Conservation (phyloP, 768 basidiomycete species). For the Chlorophyllum brunneum region DNA sequence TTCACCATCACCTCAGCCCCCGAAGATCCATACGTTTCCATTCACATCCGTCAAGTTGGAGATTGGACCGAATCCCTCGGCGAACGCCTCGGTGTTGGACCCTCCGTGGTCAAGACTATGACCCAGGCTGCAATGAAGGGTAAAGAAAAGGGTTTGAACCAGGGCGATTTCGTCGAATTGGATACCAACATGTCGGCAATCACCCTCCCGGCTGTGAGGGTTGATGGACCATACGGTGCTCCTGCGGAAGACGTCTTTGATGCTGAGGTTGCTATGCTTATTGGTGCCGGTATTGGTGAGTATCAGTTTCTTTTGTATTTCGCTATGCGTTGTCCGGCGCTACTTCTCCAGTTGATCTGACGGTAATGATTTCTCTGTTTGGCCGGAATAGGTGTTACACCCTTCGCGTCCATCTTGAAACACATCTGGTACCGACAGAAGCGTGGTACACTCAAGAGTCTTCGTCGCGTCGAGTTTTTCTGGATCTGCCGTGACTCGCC, state of each 20-base stretch:
- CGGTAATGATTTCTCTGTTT: neutral
- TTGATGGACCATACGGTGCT: constrained; percentile 92
- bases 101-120: constrained; percentile 71
- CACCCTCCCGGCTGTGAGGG: constrained; percentile 64
- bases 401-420: constrained; percentile 92
- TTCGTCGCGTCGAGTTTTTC: constrained; percentile 90
- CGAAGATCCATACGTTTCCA: constrained; percentile 87
- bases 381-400: constrained; percentile 71
- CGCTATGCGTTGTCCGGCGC: neutral
- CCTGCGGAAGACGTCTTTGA: constrained; percentile 90
- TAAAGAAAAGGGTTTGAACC: constrained; percentile 55
- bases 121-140: constrained; percentile 79
- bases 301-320: neutral
- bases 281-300: constrained; percentile 91
- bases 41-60: constrained; percentile 93
- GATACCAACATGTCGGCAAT: constrained; percentile 45
- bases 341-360: neutral
- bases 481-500: constrained; percentile 93
- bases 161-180: constrained; percentile 82
- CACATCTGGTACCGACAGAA: constrained; percentile 95
- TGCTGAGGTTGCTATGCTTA: constrained; percentile 82
- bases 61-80: constrained; percentile 85
- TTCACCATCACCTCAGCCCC: constrained; percentile 96
- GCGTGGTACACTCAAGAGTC: constrained; percentile 68
- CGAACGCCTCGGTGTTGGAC: constrained; percentile 80